Conservation (phyloP, 2,329 filamentous ascomycete genomes). For the Proliferodiscus dingleyae region DNA sequence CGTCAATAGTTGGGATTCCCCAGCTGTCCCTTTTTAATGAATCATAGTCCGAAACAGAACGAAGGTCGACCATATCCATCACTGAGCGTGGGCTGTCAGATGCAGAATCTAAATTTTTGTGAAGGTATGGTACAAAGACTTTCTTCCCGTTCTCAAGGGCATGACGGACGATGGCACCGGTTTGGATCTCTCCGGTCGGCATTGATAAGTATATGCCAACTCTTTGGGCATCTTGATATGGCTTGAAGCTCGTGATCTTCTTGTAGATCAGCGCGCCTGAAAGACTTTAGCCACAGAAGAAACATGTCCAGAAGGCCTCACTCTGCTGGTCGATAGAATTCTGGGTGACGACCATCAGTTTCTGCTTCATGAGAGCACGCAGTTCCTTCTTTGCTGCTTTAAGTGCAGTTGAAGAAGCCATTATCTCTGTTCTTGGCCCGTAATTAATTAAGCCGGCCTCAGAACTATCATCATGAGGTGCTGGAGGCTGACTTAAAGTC, state of each 20-base stretch:
- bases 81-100: conserved; percentile 52
- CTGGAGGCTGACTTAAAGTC: not conserved
- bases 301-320: conserved; percentile 38
- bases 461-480: not conserved
- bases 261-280: conserved; percentile 63
- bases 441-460: not conserved
- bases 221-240: conserved; percentile 68
- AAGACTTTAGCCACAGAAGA: conserved; percentile 5
- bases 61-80: conserved; percentile 92
- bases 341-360: conserved; percentile 55
- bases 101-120: conserved; percentile 46
- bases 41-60: conserved; percentile 71
- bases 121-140: conserved; percentile 88
- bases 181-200: conserved; percentile 82
- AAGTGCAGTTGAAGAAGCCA: conserved; percentile 38
- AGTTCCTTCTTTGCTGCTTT: conserved; percentile 71
- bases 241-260: conserved; percentile 59
- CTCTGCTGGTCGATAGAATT: conserved; percentile 66
- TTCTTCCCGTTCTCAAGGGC: conserved; percentile 73
- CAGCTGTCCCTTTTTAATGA: conserved; percentile 73
- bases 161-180: conserved; percentile 73
- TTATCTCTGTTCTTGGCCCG: conserved; percentile 6
- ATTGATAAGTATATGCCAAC: conserved; percentile 92
- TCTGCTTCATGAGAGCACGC: conserved; percentile 63
- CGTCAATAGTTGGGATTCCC: conserved; percentile 85